phyloP scores from a whole-genome alignment of 768 basidiomycete genomes.

The Macrocybe gigantea region DNA sequence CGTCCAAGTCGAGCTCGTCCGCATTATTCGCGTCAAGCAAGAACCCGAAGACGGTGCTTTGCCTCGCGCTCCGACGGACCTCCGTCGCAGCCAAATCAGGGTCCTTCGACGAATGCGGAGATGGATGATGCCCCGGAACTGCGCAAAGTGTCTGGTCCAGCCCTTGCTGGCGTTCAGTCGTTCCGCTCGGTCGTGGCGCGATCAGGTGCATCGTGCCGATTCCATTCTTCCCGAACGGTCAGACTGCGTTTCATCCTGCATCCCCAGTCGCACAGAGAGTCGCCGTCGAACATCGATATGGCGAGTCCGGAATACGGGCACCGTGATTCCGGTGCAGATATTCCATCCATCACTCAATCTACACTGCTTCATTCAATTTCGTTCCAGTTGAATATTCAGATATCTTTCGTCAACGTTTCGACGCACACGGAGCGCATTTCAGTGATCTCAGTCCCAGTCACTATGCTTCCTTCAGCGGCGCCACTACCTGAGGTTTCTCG shows the following conservation, averaged over 20 bases:
- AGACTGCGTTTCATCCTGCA: conserved; percentile 80
- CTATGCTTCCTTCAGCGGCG: conserved; percentile 68
- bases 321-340: conserved; percentile 55
- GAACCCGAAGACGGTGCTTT: conserved; percentile 35
- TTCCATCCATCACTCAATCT: conserved; percentile 71
- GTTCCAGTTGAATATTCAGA: conserved; percentile 67
- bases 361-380: conserved; percentile 81
- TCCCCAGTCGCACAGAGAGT: conserved; percentile 42
- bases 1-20: conserved; percentile 72
- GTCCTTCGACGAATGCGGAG: conserved; percentile 22
- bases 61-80: conserved; percentile 19
- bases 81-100: conserved; percentile 17
- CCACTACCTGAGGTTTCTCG: conserved; percentile 76
- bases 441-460: conserved; percentile 61
- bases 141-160: conserved; percentile 24
- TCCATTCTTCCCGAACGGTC: conserved; percentile 71
- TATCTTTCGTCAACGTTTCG: conserved; percentile 72
- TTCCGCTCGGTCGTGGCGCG: conserved; percentile 62
- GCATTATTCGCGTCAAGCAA: conserved; percentile 52
- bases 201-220: conserved; percentile 89
- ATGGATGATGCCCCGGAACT: conserved; percentile 16
- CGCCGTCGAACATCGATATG: conserved; percentile 41
- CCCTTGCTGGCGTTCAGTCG: conserved; percentile 29
- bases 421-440: conserved; percentile 64
- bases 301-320: conserved; percentile 37